Evolutionary conservation across 768 basidiomycete species (phyloP).

Genomic region (Tricholoma terreum): DNA sequence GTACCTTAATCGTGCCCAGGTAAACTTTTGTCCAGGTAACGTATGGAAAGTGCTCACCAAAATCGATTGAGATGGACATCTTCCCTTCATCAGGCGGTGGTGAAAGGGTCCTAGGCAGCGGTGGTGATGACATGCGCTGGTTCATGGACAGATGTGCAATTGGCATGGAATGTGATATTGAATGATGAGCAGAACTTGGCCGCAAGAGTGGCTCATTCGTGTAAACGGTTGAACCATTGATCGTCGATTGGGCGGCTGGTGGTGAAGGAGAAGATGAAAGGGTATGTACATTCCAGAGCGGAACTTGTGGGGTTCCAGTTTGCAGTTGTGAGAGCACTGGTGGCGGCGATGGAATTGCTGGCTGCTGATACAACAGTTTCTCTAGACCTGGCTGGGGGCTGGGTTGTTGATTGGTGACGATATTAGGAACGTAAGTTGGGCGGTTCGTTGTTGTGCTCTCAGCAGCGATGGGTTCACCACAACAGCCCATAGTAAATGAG

Average conservation of each 20-base stretch:
- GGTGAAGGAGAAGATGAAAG: slow-evolving; percentile 19
- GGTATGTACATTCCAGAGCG: slow-evolving; percentile 30
- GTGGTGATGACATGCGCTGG: slow-evolving; percentile 17
- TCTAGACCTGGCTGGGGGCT: slow-evolving; percentile 35
- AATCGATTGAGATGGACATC: slow-evolving; percentile 80
- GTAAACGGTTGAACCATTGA: slow-evolving; percentile 21
- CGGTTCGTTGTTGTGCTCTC: slow-evolving; percentile 33
- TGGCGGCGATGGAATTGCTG: slow-evolving; percentile 34
- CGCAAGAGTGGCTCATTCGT: slow-evolving; percentile 27
- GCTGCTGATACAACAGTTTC: slow-evolving; percentile 43
- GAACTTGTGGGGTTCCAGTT: slow-evolving; percentile 14
- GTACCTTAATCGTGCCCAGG: slow-evolving; percentile 50
- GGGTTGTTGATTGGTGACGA: slow-evolving; percentile 54
- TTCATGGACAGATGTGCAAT: slow-evolving; percentile 17
- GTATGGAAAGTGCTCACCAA: slow-evolving; percentile 47
- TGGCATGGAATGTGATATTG: slow-evolving; percentile 11
- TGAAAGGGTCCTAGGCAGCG: slow-evolving; percentile 21
- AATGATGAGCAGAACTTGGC: slow-evolving; percentile 29
- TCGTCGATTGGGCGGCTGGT: slow-evolving; percentile 15
- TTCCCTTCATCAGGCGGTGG: slow-evolving; percentile 61
- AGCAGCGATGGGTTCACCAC: slow-evolving; percentile 45
- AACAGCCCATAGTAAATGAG: slow-evolving; percentile 57
- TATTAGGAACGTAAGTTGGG: slow-evolving; percentile 21
- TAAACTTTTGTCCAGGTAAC: neutral
- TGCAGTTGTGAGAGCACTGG: slow-evolving; percentile 12